Evolutionary conservation across 2,329 filamentous ascomycete genomes (phyloP), one percentile per base, ranked within the genome.

Genomic region (Ophiostoma ulmi): DNA sequence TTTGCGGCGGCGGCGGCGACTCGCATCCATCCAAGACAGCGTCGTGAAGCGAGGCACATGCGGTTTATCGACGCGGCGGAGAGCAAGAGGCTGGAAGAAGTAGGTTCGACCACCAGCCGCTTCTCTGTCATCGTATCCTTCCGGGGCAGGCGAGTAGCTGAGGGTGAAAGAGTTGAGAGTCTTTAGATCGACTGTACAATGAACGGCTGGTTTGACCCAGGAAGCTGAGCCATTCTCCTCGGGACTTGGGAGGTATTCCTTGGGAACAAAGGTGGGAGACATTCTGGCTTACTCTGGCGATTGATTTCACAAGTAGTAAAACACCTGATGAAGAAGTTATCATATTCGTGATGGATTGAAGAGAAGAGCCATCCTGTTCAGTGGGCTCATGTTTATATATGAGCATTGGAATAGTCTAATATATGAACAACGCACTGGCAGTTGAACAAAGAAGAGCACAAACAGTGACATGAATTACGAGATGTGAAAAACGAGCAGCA

Each of bases 31-130:
- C 52, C 52, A 58, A 13, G 52, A 58, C 5, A 22, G 52, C 1
- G 52, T 58, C 52, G 26, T 36, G 13, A 31, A 35, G 58, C 26
- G 58, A 26, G 58, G 26, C 5, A 63, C 26, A 35, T 58, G n/a
- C 52, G n/a, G 52, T 3, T 31, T 63, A 13, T 14, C 14, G 22
- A 17, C 36, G 10, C 36, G 20, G 63, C 63, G 63, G 63, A 65
- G 38, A 5, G 17, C 35, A 3, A 65, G 63, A 38, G 63, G 63
- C 36, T 22, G 35, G 35, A 65, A 22, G 14, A 65, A 65, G 20
- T 65, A 39, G 20, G 63, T 26, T 22, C 38, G 65, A 10, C 65
- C 65, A 5, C 65, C 65, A 13, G 38, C 65, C 38, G 63, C 39
- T 5, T 26, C 13, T 20, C 38, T 26, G 63, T 65, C 63, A n/a